These are phyloP conservation scores for Kodamaea kakaduensis DNA, from an alignment of 805 yeast species.

Conservation along the genomic window DNA sequence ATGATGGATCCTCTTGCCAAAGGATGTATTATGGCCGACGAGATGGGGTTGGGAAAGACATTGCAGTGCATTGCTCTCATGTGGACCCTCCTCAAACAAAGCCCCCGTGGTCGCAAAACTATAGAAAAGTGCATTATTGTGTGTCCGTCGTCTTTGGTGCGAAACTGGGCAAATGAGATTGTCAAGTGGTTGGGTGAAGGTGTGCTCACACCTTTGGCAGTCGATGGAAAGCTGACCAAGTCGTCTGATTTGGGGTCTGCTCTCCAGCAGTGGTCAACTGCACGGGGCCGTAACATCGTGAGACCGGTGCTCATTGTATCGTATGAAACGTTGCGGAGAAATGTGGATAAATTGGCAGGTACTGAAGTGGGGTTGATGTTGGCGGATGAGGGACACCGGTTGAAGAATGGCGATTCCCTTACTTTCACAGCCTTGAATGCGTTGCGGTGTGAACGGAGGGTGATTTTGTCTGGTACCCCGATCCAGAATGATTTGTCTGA, in stretches of 20 bases:
- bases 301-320: constrained; percentile 92
- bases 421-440: constrained; percentile 85
- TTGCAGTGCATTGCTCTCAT: constrained; percentile 81
- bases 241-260: constrained; percentile 64
- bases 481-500: constrained; percentile 94
- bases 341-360: constrained; percentile 67
- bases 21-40: constrained; percentile 98
- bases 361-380: constrained; percentile 82
- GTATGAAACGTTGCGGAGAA: constrained; percentile 87
- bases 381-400: constrained; percentile 48
- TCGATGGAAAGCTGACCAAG: constrained; percentile 85
- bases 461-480: constrained; percentile 93
- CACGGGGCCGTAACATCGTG: constrained; percentile 82
- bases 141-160: constrained; percentile 90
- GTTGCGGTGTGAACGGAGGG: constrained; percentile 82
- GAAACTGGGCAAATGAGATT: constrained; percentile 96
- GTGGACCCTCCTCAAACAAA: constrained; percentile 89
- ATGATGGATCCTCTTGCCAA: constrained; percentile 75
- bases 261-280: constrained; percentile 79
- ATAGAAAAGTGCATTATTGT: constrained; percentile 89
- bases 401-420: constrained; percentile 75
- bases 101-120: constrained; percentile 79
- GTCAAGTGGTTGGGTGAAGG: constrained; percentile 94
- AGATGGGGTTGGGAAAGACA: constrained; percentile 93
- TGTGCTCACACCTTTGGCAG: constrained; percentile 80